Evolutionary conservation across 228 moss, liverwort and hornwort genomes (phyloP).

Genomic region (Sphagnum magellanicum): DNA sequence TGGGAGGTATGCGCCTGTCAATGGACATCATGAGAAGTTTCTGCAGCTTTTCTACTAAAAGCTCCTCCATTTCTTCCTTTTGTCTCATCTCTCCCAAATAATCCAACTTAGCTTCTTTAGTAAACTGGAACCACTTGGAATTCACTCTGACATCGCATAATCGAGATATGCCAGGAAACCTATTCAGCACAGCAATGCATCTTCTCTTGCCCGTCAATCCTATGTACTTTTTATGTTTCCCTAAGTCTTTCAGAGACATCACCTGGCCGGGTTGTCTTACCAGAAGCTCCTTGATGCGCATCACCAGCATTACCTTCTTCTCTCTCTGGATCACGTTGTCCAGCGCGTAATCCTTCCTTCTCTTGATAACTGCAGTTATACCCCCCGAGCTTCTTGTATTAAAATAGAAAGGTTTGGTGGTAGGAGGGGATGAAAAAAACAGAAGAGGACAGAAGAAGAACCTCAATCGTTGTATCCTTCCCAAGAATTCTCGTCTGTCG

Average conservation of each 20-base stretch:
- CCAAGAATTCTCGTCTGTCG: no score
- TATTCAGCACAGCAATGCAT: conserved; percentile 50
- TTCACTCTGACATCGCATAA: conserved; percentile 55
- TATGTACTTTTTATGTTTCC: conserved; percentile 40
- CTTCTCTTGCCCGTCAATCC: conserved; percentile 56
- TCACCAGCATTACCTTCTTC: conserved; percentile 70
- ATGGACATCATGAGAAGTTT: conserved; percentile 89
- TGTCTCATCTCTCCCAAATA: conserved; percentile 52
- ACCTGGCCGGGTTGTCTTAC: conserved; percentile 70
- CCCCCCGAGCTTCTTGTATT: neutral
- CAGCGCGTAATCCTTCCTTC: conserved; percentile 60
- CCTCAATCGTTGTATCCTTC: no score
- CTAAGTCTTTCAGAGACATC: conserved; percentile 63
- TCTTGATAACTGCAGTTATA: conserved; percentile 45
- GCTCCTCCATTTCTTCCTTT: conserved; percentile 50
- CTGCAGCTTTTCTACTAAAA: conserved; percentile 52
- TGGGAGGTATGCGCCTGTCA: conserved; percentile 52
- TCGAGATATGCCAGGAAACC: conserved; percentile 57
- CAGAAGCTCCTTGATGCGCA: conserved; percentile 64
- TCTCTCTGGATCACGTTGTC: conserved; percentile 74
- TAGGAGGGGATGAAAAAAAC: no score
- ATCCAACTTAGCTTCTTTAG: conserved; percentile 46
- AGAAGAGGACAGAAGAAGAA: no score
- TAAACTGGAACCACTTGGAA: conserved; percentile 61
- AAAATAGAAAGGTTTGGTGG: no score